Conservation (phyloP, 1,139 yeast genomes). For the Oligophagozyma castellii region DNA sequence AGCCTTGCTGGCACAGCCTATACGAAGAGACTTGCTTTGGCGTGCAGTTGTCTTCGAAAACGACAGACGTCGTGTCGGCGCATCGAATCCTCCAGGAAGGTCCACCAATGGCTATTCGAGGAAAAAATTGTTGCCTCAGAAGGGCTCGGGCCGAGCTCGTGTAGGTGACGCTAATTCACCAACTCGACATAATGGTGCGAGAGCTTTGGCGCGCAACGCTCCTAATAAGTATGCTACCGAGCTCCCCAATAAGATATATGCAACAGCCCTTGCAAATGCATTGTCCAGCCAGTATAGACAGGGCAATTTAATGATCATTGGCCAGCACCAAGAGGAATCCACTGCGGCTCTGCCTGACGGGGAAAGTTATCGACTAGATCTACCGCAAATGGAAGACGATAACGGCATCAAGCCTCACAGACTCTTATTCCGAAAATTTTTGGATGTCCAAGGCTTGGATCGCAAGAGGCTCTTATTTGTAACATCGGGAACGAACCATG, state of each 20-base stretch:
- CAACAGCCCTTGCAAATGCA: conserved; percentile 67
- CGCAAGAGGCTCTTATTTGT: conserved; percentile 55
- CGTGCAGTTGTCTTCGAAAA: conserved; percentile 88
- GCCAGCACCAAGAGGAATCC: conserved; percentile 29
- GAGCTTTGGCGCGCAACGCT: conserved; percentile 81
- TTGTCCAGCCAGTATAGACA: conserved; percentile 64
- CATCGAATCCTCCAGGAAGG: conserved; percentile 76
- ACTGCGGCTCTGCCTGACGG: conserved; percentile 7
- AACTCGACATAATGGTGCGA: conserved; percentile 75
- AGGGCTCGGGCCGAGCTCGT: conserved; percentile 92
- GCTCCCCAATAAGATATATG: conserved; percentile 64
- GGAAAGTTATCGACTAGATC: conserved; percentile 16
- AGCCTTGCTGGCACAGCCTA: conserved; percentile 51
- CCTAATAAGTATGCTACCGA: conserved; percentile 82
- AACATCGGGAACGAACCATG: conserved; percentile 23
- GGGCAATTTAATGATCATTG: conserved; percentile 61
- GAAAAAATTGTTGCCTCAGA: conserved; percentile 73
- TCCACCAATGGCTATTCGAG: conserved; percentile 79
- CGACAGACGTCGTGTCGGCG: conserved; percentile 78
- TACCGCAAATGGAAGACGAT: conserved; percentile 14
- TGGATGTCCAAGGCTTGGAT: conserved; percentile 40
- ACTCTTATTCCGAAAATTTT: conserved; percentile 36
- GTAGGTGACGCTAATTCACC: conserved; percentile 95
- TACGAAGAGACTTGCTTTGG: conserved; percentile 88
- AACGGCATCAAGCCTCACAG: conserved; percentile 26